Conservation (phyloP, 2,329 filamentous ascomycete species). For the Hymenotorrendiella dingleyae region DNA sequence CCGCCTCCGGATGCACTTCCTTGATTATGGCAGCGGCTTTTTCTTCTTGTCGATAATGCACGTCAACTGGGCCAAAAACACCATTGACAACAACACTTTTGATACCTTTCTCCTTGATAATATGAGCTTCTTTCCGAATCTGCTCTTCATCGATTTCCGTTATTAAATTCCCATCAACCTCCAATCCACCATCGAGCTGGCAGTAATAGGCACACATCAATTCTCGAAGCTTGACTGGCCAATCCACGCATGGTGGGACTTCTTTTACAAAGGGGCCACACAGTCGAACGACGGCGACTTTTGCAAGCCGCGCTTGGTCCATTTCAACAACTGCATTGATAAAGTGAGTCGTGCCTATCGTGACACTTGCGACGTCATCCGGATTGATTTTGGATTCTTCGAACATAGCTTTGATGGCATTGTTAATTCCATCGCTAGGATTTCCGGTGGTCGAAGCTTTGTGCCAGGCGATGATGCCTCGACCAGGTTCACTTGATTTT, state of each 20-base stretch:
- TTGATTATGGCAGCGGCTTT: slow-evolving; percentile 30
- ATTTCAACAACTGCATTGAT: slow-evolving; percentile 3
- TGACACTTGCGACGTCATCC: slow-evolving; percentile 17
- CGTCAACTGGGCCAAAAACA: slow-evolving; percentile 52
- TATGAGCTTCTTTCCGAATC: slow-evolving; percentile 33
- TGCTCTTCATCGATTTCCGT: slow-evolving; percentile 34
- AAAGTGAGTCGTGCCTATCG: slow-evolving; percentile 38
- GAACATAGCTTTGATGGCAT: slow-evolving; percentile 18
- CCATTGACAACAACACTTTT: slow-evolving; percentile 41
- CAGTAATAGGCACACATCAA: slow-evolving; percentile 38
- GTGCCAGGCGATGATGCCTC: slow-evolving; percentile 25
- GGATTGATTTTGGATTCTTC: slow-evolving; percentile 15
- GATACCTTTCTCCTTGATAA: slow-evolving; percentile 28
- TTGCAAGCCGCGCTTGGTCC: slow-evolving; percentile 29
- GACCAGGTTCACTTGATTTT: neutral
- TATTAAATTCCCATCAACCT: slow-evolving; percentile 42
- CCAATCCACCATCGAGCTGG: slow-evolving; percentile 42
- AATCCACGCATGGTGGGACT: slow-evolving; percentile 42
- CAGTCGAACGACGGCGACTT: slow-evolving; percentile 42
- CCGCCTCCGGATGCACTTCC: slow-evolving; percentile 35
- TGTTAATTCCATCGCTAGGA: slow-evolving; percentile 21
- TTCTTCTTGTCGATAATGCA: slow-evolving; percentile 44
- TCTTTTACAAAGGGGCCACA: slow-evolving; percentile 40
- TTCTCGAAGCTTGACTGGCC: slow-evolving; percentile 34
- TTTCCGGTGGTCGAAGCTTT: slow-evolving; percentile 25